Conservation (phyloP, 768 basidiomycete species). For the Tricholoma flavovirens region DNA sequence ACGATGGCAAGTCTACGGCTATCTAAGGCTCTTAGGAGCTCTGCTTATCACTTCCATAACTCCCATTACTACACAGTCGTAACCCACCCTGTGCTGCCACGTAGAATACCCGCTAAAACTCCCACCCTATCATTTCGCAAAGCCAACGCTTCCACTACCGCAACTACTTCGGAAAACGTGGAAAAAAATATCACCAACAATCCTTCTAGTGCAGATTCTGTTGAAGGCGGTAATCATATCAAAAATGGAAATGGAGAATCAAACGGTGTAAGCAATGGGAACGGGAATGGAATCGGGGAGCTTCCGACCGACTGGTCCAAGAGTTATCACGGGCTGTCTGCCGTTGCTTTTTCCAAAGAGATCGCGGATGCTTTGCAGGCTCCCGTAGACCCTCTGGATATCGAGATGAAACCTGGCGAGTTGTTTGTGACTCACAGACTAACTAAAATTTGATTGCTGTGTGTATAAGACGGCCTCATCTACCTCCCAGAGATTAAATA, state of each 20-base stretch:
- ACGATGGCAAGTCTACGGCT: conserved; percentile 21
- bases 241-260: background rate
- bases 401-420: conserved; percentile 93
- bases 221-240: background rate
- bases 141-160: conserved; percentile 11
- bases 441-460: background rate
- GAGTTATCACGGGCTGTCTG: conserved; percentile 77
- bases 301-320: conserved; percentile 77
- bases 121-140: background rate
- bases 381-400: conserved; percentile 68
- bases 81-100: conserved; percentile 5
- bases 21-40: conserved; percentile 5
- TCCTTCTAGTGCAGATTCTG: conserved; percentile 3
- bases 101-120: conserved; percentile 4
- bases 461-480: conserved; percentile 70
- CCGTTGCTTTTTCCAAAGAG: conserved; percentile 72
- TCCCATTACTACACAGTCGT: conserved; percentile 5
- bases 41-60: conserved; percentile 3
- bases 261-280: background rate
- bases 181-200: background rate
- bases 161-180: background rate
- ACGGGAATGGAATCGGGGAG: conserved; percentile 12
- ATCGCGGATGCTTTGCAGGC: conserved; percentile 66
- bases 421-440: conserved; percentile 2
- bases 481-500: conserved; percentile 99